phyloP scores from a whole-genome alignment of 2,329 filamentous ascomycete species.

The Xylariaceae sp. region DNA sequence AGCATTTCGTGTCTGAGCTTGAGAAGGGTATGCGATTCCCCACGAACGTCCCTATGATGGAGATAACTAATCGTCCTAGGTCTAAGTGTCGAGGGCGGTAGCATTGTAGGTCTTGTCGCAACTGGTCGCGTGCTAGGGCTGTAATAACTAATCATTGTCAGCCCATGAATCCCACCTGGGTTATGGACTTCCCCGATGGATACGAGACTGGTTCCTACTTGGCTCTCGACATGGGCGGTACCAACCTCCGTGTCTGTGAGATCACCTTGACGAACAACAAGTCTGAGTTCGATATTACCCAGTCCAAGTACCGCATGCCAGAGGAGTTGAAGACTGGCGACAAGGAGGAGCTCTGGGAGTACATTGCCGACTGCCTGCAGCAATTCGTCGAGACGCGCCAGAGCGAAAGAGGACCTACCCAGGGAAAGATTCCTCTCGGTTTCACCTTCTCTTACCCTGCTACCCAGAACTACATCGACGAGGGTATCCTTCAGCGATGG shows the following conservation, averaged over 20 bases:
- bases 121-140: background rate
- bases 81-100: constrained; percentile 79
- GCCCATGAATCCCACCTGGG: constrained; percentile 99
- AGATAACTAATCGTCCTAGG: constrained; percentile 43
- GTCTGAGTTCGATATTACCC: constrained; percentile 89
- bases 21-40: constrained; percentile 58
- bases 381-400: constrained; percentile 88
- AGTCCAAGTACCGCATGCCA: constrained; percentile 94
- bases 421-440: constrained; percentile 67
- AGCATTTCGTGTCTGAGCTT: constrained; percentile 85
- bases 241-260: constrained; percentile 90
- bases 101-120: constrained; percentile 63
- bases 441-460: constrained; percentile 97
- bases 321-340: constrained; percentile 84
- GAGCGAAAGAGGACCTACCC: constrained; percentile 54
- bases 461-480: constrained; percentile 87
- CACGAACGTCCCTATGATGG: background rate
- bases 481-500: constrained; percentile 89
- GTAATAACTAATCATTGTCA: constrained; percentile 34
- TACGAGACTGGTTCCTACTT: constrained; percentile 82
- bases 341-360: constrained; percentile 86
- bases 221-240: constrained; percentile 92
- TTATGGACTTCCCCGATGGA: constrained; percentile 82
- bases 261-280: constrained; percentile 82
- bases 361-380: constrained; percentile 86